Conservation (phyloP, 2,329 filamentous ascomycete genomes). For the Diaporthe sp. region DNA sequence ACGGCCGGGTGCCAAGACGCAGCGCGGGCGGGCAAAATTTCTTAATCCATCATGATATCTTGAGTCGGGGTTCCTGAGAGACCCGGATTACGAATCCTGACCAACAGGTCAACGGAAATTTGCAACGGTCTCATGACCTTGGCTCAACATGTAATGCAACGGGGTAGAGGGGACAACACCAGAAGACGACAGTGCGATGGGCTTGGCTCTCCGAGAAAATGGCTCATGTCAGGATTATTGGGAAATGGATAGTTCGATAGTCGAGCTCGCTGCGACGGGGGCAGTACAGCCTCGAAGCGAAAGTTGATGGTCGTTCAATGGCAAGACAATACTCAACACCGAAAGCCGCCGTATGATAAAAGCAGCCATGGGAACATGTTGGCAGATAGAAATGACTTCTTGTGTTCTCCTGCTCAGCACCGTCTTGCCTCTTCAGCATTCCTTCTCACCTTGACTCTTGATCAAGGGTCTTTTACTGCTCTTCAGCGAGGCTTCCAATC, state of each 20-base stretch:
- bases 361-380: not conserved
- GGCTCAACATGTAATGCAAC: constrained; percentile 19
- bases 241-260: constrained; percentile 11
- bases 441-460: not conserved
- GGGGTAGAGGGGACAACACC: constrained; percentile 4
- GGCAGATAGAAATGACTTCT: not conserved
- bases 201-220: constrained; percentile 13
- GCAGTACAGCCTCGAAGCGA: not conserved
- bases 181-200: constrained; percentile 4
- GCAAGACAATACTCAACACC: not conserved
- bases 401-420: not conserved
- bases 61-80: not conserved
- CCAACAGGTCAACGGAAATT: constrained; percentile 1
- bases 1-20: constrained; percentile 2
- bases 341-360: not conserved
- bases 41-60: not conserved
- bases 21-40: not conserved
- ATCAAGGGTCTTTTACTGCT: not conserved
- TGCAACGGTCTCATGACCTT: constrained; percentile 18
- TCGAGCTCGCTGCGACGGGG: not conserved
- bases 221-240: not conserved
- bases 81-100: constrained; percentile 19
- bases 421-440: not conserved
- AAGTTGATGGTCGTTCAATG: too few species aligned
- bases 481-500: not conserved